Evolutionary conservation across 805 yeast species (phyloP).

Genomic region (Candida ipomoeae): DNA sequence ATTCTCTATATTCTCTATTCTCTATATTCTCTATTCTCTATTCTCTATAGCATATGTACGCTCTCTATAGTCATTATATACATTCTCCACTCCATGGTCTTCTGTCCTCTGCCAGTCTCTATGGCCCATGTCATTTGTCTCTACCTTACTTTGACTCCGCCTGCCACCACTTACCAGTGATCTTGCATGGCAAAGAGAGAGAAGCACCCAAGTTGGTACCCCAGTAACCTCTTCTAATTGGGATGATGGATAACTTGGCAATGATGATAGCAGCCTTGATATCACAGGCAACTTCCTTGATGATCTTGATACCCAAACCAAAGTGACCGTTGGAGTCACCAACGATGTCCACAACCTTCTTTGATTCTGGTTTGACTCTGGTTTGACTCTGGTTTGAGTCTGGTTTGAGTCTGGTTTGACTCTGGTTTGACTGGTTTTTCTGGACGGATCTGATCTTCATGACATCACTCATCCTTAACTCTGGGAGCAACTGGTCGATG

Average conservation of each 20-base stretch:
- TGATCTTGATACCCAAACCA: slow-evolving; percentile 99
- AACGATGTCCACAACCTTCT: slow-evolving; percentile 98
- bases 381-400: slow-evolving; percentile 99
- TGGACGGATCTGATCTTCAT: slow-evolving; percentile 99
- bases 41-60: too few relatives aligned
- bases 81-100: too few relatives aligned
- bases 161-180: slow-evolving; percentile 85
- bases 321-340: slow-evolving; percentile 99
- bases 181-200: slow-evolving; percentile 98
- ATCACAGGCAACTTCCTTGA: slow-evolving; percentile 99
- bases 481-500: slow-evolving; percentile 94
- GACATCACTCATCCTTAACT: slow-evolving; percentile 88
- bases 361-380: slow-evolving; percentile 56
- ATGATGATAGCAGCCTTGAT: slow-evolving; percentile 99
- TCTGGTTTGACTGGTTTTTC: slow-evolving; percentile 40
- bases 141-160: too few relatives aligned
- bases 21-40: too few relatives aligned
- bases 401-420: slow-evolving; percentile 58
- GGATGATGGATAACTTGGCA: slow-evolving; percentile 97
- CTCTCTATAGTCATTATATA: too few relatives aligned
- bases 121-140: too few relatives aligned
- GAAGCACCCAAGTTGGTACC: slow-evolving; percentile 99
- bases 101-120: too few relatives aligned
- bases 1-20: too few relatives aligned
- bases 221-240: slow-evolving; percentile 99